Percentiles rank a stretch among this genome's conserved stretches.
These are phyloP conservation scores for Neoscytalidium dimidiatum DNA, from an alignment of 2,329 filamentous ascomycete genomes.

Conservation along the genomic window DNA sequence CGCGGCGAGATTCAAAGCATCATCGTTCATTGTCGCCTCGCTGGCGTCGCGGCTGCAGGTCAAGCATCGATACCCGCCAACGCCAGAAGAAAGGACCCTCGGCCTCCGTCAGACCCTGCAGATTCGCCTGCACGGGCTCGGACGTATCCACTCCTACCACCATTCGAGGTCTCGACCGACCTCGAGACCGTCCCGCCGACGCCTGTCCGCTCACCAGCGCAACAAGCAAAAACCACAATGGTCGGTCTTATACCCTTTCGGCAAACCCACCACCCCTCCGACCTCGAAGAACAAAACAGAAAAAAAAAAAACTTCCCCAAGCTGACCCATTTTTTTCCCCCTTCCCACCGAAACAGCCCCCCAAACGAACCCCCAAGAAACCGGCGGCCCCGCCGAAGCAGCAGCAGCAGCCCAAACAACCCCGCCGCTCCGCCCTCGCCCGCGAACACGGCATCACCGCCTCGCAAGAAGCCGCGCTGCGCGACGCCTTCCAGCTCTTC, in stretches of 20 bases:
- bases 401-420: neutral
- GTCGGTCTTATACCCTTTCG: neutral
- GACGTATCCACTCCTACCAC: no score
- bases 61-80: no score
- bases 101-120: no score
- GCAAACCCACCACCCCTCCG: no score
- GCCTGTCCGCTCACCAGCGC: no score
- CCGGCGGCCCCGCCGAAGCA: neutral
- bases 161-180: no score
- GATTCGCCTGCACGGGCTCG: no score
- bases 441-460: slow-evolving; percentile 86
- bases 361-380: neutral
- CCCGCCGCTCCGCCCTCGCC: slow-evolving; percentile 80
- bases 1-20: neutral
- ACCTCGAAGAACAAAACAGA: neutral
- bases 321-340: neutral
- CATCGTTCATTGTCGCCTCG: neutral
- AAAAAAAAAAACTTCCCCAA: neutral
- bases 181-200: no score
- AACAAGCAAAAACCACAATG: neutral
- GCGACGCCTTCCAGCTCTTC: slow-evolving; percentile 86
- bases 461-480: slow-evolving; percentile 85
- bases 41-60: neutral
- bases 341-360: neutral
- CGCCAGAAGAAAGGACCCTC: no score